Evolutionary conservation across 2,329 filamentous ascomycete species (phyloP), one percentile per base, ranked within the genome.

Genomic region (Cryphonectria naterciae): DNA sequence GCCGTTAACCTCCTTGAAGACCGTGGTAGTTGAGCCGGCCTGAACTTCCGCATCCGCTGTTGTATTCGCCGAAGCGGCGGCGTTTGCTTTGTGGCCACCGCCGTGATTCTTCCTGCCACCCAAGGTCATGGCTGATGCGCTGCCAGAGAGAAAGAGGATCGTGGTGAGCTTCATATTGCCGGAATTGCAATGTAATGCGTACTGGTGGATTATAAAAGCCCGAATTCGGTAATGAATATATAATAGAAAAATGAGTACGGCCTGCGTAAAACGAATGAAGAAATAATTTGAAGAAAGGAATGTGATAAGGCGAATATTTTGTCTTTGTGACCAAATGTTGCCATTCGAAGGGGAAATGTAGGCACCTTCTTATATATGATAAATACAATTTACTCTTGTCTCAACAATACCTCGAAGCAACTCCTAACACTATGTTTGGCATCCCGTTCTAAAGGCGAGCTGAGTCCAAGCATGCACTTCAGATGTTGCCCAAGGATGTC

Each of bases 1-100:
- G 28, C 81, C 81, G 25, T 75, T 77, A 65, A 80, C 75, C 74
- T 83, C 81, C 52, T 78, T 80, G 70, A 82, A 77, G n/a, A 83
- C 81, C 5, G 82, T 73, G 0, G 79, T 82, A 32, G 75, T 68
- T 15, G 72, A 68, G 56, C 75, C 69, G 32, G 37, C 63, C 37
- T 62, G 58, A 32, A 70, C 69, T 28, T 37, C 60, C 8, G 63
- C 70, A 15, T n/a, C 7, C 22, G 37, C 67, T 64, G 35, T 67
- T 41, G 37, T 66, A 35, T 43, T 71, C 49, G n/a, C 43, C 70
- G 35, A 49, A 6, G 52, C 11, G 5, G 13, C n/a, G 52, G 52
- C 3, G 1, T 28, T 37, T 10, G 60, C 46, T 5, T 22, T 28
- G 28, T 46, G 43, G 17, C 25, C 61, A 19, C 41, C 54, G 17